Conservation (phyloP, 1,284 basidiomycete genomes). For the Vanrija sp. region DNA sequence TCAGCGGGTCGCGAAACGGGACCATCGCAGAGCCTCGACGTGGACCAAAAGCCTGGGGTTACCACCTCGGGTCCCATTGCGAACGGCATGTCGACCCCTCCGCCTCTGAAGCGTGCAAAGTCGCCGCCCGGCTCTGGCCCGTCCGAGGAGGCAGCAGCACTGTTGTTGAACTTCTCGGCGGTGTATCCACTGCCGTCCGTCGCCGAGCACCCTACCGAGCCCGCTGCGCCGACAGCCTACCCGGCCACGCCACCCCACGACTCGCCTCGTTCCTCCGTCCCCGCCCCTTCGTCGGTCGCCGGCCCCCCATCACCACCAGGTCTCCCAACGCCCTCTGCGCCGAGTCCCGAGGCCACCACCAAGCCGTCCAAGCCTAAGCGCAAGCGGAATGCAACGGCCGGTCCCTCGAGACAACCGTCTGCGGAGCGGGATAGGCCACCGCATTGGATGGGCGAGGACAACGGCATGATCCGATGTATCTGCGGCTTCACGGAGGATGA, state of each 20-base stretch:
- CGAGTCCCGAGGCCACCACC: constrained; percentile 16
- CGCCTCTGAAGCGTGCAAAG: background rate
- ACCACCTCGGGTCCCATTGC: background rate
- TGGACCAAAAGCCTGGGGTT: background rate
- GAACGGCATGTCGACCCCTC: background rate
- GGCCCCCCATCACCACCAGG: constrained; percentile 13
- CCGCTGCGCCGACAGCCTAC: constrained; percentile 10
- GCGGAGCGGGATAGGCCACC: constrained; percentile 18
- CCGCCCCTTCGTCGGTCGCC: constrained; percentile 6
- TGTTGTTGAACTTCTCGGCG: constrained; percentile 32
- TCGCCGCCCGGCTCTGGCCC: constrained; percentile 14
- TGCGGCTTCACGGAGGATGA: constrained; percentile 62
- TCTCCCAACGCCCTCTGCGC: constrained; percentile 12
- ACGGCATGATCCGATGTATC: constrained; percentile 48
- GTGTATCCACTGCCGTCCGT: constrained; percentile 3
- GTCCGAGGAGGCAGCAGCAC: constrained; percentile 26
- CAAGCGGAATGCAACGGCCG: constrained; percentile 31
- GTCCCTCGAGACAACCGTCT: constrained; percentile 33
- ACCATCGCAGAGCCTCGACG: background rate
- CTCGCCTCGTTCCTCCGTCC: constrained; percentile 5
- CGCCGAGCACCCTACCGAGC: background rate
- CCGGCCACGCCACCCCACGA: constrained; percentile 34
- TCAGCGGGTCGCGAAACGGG: no score
- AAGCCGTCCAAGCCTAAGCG: constrained; percentile 32
- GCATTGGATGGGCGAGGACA: constrained; percentile 47